Percentiles rank a stretch among this genome's conserved stretches.
Evolutionary conservation across 2,329 filamentous ascomycete species (phyloP).

Genomic region (Colletotrichum sp.): DNA sequence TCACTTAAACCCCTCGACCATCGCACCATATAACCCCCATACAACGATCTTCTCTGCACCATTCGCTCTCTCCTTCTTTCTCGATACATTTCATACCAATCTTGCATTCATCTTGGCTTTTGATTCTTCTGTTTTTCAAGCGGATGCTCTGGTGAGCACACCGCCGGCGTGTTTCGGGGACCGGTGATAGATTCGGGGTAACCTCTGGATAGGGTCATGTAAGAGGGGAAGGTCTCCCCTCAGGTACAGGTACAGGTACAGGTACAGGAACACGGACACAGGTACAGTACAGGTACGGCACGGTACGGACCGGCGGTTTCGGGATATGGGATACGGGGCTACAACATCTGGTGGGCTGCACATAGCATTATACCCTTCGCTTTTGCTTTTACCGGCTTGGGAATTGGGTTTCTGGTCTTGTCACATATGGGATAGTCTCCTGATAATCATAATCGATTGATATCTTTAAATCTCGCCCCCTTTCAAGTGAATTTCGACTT

Average conservation of each 20-base stretch:
- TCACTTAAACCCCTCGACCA: not conserved
- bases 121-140: not conserved
- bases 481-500: not conserved
- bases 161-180: not conserved
- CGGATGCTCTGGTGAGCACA: not conserved
- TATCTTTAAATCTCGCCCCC: not conserved
- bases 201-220: not conserved
- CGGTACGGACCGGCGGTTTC: not conserved
- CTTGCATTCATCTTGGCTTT: slow-evolving; percentile 2
- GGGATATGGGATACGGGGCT: not conserved
- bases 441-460: slow-evolving; percentile 21
- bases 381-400: slow-evolving; percentile 13
- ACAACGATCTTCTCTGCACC: not conserved
- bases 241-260: not conserved
- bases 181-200: not conserved
- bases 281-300: not conserved
- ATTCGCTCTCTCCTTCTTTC: not conserved
- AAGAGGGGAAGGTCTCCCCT: not conserved
- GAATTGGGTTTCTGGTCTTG: slow-evolving; percentile 9
- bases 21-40: not conserved
- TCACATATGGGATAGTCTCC: slow-evolving; percentile 23
- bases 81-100: slow-evolving; percentile 5
- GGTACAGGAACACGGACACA: not conserved
- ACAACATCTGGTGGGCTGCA: slow-evolving; percentile 20
- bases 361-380: slow-evolving; percentile 25